Evolutionary conservation across 2,329 filamentous ascomycete species (phyloP), one percentile per base, ranked within the genome.

Genomic region (Aspergillus tanneri): DNA sequence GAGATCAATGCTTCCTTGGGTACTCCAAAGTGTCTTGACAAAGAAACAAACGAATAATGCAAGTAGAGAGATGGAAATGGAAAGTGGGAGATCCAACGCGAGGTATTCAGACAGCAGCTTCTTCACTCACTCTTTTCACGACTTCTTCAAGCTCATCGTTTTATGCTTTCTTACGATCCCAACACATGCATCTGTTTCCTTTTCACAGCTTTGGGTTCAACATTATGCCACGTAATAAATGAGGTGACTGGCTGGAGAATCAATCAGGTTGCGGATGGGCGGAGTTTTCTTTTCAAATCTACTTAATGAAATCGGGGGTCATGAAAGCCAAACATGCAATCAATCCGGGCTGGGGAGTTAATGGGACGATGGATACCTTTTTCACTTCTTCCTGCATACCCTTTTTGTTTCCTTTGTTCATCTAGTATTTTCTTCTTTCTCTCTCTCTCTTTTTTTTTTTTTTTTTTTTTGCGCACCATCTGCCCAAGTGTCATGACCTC

Each of bases 221-320:
- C 7, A 57, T 34, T 14, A 52, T 23, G 46, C 19, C 37, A 41
- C 37, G 11, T 5, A 34, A 19, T 3, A 32, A 46, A 46, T 22
- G 38, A 25, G 44, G 38, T 39, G 35, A 51, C 51, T 32, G 44
- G 47, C 28, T 21, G 44, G 43, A 40, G 28, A 56, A 43, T 39
- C 51, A n/a, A 34, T 16, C 28, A 18, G 30, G 2, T 34, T 34
- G 16, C 30, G 30, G 46, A 51, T 46, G 46, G 52, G 50, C 19
- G 56, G 52, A 54, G 46, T 54, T 54, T 35, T 53, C 40, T 38
- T 50, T 11, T 43, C 43, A 36, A 35, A 39, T 54, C 34, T 37
- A 28, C 34, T 53, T 54, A 46, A 52, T 53, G 53, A 53, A 46
- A 44, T 47, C 47, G 46, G 49, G 49, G 46, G 55, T 57, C 49